Evolutionary conservation across 116 monocot genomes (phyloP), one percentile per base, ranked within the genome.

Genomic region (Posidonia oceanica): DNA sequence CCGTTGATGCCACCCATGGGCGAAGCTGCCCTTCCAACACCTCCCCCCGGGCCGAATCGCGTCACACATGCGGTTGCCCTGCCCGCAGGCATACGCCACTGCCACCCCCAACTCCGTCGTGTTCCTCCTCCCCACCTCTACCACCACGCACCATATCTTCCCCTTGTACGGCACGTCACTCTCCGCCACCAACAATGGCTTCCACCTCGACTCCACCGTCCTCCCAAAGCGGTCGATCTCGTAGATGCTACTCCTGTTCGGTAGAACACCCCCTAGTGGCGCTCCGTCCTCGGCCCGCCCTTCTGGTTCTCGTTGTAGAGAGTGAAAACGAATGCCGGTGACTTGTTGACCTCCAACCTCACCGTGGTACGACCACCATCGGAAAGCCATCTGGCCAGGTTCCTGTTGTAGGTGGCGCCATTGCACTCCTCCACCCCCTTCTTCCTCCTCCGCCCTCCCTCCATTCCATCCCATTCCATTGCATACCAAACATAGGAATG

Each of bases 191-290:
- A 86, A 85, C 62, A 96, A 70, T 37, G 84, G 79, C 23, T 69
- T 72, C 61, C 79, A 82, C 23, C 17, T 36, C 12, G 16, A 10
- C 36, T 64, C 55, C 38, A 77, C 62, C 48, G 59, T 69, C 76
- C 70, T 39, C 18, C 86, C 96, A 55, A 69, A 77, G 39, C 88
- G 76, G 62, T 96, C 96, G 0, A 96, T 48, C 23, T 74, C 80
- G 71, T 87, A 96, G 4, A 88, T 66, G 23, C 29, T 16, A 8
- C 72, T 84, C 52, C 69, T 78, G 73, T 87, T 91, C 3, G 84
- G 78, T 91, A 85, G 67, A 85, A 74, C 69, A 96, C 48, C 4
- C 96, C 95, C 91, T 86, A 96, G 69, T 91, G 96, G 42, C 89
- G 73, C 76, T 96, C 95, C 42, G 83, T 91, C 44, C 89, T 86